Evolutionary conservation across 768 basidiomycete genomes (phyloP), one percentile per base, ranked within the genome.

Genomic region (Tricholomella constricta): DNA sequence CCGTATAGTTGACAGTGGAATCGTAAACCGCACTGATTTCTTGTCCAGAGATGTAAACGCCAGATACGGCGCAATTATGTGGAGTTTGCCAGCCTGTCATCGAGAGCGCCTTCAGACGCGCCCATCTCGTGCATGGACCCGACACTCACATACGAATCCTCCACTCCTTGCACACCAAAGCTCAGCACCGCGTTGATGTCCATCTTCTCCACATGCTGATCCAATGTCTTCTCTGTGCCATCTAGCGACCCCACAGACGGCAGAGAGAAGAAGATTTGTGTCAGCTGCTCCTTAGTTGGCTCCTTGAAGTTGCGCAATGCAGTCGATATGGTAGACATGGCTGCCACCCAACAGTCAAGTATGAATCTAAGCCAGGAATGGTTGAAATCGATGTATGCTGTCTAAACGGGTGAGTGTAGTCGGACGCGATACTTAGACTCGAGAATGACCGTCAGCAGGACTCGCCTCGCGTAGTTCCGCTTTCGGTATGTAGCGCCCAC

Each of bases 291-390:
- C 71, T 86, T 93, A 6, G 89, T 87, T 41, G 92, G 92, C 71
- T 96, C 94, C 76, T 90, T 91, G 80, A 94, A 94, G 65, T 90
- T 83, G 50, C 94, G 85, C 40, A 97, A 82, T 58, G 94, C 90
- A 20, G 90, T 89, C 43, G 88, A 90, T 65, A 93, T 93, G 46
- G 84, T 88, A 34, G 89, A 77, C 91, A 91, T 92, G 45, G 19
- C 61, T 54, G 25, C 37, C 54, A 43, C 12, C 19, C 34, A 23
- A 46, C 38, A 31, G 27, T 9, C 4, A n/a, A 52, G 4, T 14
- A 23, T 19, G 8, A 14, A n/a, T n/a, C n/a, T n/a, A n/a, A 23
- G n/a, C 17, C 42, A 45, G 44, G 34, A 25, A 14, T 27, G 6
- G 42, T 27, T n/a, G 38, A 40, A 32, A 10, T 11, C 31, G 31